These are phyloP conservation scores for Geotrichum reessii DNA, from an alignment of 1,139 yeast genomes.

Conservation along the genomic window DNA sequence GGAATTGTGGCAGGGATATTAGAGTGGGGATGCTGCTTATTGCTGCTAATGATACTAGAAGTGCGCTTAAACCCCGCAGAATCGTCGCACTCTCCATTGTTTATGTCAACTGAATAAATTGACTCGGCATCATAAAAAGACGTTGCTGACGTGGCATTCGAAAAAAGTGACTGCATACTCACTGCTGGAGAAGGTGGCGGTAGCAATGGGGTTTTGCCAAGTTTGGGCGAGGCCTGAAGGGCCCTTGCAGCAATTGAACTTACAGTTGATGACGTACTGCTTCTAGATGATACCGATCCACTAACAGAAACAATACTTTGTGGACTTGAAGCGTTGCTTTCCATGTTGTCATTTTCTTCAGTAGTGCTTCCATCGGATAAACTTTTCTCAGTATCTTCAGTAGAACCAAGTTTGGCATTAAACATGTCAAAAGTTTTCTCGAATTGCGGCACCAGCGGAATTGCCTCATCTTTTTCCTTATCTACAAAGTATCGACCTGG, in stretches of 20 bases:
- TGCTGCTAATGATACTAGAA: background rate
- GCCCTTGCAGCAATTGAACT: background rate
- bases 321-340: background rate
- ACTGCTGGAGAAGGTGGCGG: slow-evolving; percentile 14
- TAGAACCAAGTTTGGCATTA: background rate
- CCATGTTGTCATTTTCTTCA: background rate
- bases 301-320: background rate
- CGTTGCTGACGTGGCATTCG: background rate
- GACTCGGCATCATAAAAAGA: background rate
- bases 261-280: background rate
- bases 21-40: background rate
- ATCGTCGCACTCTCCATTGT: background rate
- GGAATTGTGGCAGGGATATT: background rate
- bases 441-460: slow-evolving; percentile 14
- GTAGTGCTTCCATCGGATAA: background rate
- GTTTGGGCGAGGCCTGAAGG: slow-evolving; percentile 12
- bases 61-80: background rate
- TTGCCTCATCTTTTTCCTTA: slow-evolving; percentile 2
- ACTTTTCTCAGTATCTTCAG: background rate
- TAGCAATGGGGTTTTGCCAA: slow-evolving; percentile 13
- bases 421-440: slow-evolving; percentile 12
- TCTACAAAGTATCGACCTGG: background rate
- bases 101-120: background rate
- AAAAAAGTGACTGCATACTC: background rate
- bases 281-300: background rate